Evolutionary conservation across 2,329 filamentous ascomycete species (phyloP).

Genomic region (Cadophora luteo-olivacea): DNA sequence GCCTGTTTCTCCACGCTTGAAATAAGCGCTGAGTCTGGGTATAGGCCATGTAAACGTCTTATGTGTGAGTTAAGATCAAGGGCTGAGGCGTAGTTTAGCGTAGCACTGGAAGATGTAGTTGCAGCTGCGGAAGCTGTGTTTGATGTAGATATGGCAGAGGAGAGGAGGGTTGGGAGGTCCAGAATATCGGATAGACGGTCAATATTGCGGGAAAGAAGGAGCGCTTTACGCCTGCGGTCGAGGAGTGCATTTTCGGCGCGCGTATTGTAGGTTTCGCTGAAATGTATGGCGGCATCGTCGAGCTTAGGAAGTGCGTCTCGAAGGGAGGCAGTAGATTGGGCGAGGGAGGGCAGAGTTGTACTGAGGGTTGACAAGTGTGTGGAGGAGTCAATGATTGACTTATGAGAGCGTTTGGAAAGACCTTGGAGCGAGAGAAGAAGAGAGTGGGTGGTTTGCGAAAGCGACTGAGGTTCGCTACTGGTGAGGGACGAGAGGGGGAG

Average conservation of each 20-base stretch:
- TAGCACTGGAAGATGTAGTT: slow-evolving; percentile 50
- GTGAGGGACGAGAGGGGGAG: slow-evolving; percentile 77
- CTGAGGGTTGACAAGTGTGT: slow-evolving; percentile 77
- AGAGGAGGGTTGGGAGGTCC: slow-evolving; percentile 84
- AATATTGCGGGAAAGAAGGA: slow-evolving; percentile 84
- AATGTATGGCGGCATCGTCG: slow-evolving; percentile 78
- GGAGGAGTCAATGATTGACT: slow-evolving; percentile 81
- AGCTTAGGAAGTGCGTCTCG: slow-evolving; percentile 77
- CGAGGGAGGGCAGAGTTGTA: slow-evolving; percentile 74
- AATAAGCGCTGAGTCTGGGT: slow-evolving; percentile 79
- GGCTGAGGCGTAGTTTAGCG: slow-evolving; percentile 83
- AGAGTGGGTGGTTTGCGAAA: slow-evolving; percentile 83
- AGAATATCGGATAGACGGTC: slow-evolving; percentile 90
- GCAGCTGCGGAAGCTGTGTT: slow-evolving; percentile 50
- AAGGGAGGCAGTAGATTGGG: slow-evolving; percentile 69
- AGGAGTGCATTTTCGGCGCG: slow-evolving; percentile 72
- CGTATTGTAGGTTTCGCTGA: slow-evolving; percentile 84
- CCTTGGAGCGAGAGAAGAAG: slow-evolving; percentile 83
- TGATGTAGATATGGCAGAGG: slow-evolving; percentile 72
- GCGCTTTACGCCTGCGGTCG: slow-evolving; percentile 75
- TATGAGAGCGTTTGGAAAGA: slow-evolving; percentile 88
- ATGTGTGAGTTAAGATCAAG: slow-evolving; percentile 95
- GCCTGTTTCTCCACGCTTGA: slow-evolving; percentile 76
- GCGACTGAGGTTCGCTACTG: slow-evolving; percentile 76
- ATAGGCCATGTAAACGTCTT: slow-evolving; percentile 81